A percentile compares a stretch with the other conserved stretches of the same genome.
phyloP scores from a whole-genome alignment of 164 flowering plant genomes.

The Saururus chinensis region DNA sequence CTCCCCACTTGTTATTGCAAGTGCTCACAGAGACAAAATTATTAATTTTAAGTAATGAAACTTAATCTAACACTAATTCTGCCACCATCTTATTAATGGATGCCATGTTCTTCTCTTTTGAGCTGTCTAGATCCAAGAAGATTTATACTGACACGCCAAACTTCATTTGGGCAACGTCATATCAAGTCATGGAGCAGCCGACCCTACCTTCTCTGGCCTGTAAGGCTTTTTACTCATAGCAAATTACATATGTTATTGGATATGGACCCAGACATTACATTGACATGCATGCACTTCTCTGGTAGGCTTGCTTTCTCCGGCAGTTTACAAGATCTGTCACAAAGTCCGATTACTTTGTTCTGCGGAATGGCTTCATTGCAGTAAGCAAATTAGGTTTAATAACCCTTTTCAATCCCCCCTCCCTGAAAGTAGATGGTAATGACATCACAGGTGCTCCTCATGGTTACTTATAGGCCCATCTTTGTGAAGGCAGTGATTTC shows the following conservation, averaged over 20 bases:
- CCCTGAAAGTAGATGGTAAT: not conserved
- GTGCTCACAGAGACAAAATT: no score
- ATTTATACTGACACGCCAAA: slow-evolving; percentile 42
- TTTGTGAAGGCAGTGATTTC: slow-evolving; percentile 26
- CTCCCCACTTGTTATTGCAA: no score
- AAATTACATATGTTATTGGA: not conserved
- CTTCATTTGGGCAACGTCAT: slow-evolving; percentile 58
- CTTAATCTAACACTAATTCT: no score
- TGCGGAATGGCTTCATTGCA: slow-evolving; percentile 68
- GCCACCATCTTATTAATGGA: no score
- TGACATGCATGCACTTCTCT: not conserved
- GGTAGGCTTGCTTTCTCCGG: slow-evolving; percentile 46
- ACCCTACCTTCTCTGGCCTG: slow-evolving; percentile 41
- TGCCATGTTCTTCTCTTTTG: no score
- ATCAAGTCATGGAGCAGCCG: slow-evolving; percentile 45
- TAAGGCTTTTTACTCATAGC: slow-evolving; percentile 11
- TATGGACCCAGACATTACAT: no score
- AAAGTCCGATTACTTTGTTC: slow-evolving; percentile 53
- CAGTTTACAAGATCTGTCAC: slow-evolving; percentile 43
- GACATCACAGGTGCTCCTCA: not conserved
- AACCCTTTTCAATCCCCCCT: no score
- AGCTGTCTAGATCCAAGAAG: slow-evolving; percentile 45
- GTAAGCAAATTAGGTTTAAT: slow-evolving; percentile 18
- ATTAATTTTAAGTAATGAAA: no score
- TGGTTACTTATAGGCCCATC: slow-evolving; percentile 31